These are phyloP conservation scores for Naganishia sp. DNA, from an alignment of 1,284 basidiomycete genomes.

Conservation along the genomic window DNA sequence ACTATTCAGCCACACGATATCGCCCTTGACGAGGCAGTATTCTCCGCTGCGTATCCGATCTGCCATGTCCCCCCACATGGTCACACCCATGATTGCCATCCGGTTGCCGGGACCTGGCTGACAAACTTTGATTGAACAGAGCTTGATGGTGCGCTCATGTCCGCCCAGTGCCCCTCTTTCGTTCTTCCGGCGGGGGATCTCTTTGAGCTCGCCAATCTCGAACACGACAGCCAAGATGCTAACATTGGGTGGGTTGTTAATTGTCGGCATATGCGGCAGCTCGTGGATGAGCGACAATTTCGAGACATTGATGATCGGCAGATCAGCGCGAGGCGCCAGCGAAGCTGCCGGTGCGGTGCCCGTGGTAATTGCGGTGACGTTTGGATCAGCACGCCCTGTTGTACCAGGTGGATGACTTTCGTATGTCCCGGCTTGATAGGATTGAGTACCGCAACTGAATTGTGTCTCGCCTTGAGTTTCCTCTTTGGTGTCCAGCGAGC, in stretches of 20 bases:
- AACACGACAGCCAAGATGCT: conserved; percentile 24
- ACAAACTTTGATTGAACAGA: conserved; percentile 10
- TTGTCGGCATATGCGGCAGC: neutral
- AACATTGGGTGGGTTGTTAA: neutral
- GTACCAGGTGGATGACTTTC: neutral
- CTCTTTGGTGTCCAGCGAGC: neutral
- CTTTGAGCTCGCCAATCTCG: conserved; percentile 21
- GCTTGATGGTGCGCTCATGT: neutral
- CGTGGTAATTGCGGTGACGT: neutral
- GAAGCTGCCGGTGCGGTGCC: neutral
- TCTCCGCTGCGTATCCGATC: conserved; percentile 9
- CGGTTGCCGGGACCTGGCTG: neutral
- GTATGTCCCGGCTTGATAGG: conserved; percentile 5
- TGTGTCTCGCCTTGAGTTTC: conserved; percentile 7
- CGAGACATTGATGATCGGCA: conserved; percentile 20
- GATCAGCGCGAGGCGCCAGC: conserved; percentile 1
- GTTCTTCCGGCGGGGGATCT: conserved; percentile 7
- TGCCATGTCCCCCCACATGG: conserved; percentile 18
- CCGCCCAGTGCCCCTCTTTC: neutral
- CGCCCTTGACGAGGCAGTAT: conserved; percentile 15
- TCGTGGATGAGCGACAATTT: conserved; percentile 6
- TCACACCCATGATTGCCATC: conserved; percentile 14
- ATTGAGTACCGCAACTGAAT: conserved; percentile 4
- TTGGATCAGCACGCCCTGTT: neutral
- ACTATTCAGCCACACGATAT: conserved; percentile 30